Evolutionary conservation across 2,329 filamentous ascomycete genomes (phyloP).

Genomic region (Penicillium brevicompactum): DNA sequence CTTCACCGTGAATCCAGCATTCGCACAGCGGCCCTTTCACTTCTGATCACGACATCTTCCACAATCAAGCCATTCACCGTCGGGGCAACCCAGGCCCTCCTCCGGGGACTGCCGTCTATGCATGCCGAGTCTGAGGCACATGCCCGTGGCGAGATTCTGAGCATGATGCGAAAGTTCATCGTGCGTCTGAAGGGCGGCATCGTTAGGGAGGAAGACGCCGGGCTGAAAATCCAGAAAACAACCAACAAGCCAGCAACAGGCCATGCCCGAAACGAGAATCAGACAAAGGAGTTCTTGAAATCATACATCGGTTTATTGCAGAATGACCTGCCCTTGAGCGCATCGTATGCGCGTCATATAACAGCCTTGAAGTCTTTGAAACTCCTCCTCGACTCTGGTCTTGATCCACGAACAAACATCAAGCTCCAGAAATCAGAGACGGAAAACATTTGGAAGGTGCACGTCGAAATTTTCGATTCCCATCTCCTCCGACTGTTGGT

Average conservation of each 20-base stretch:
- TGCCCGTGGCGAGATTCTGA: conserved; percentile 77
- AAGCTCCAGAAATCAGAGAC: conserved; percentile 51
- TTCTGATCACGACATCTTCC: conserved; percentile 75
- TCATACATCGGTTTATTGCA: conserved; percentile 76
- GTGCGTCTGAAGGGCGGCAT: conserved; percentile 72
- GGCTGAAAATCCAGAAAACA: conserved; percentile 24
- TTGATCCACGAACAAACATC: conserved; percentile 54
- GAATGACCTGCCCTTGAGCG: conserved; percentile 73
- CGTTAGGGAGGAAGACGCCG: conserved; percentile 32
- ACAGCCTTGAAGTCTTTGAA: conserved; percentile 72
- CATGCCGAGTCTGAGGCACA: conserved; percentile 86
- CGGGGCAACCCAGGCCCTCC: conserved; percentile 64
- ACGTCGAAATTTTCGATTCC: conserved; percentile 46
- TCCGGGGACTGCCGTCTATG: conserved; percentile 67
- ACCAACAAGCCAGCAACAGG: conserved; percentile 17
- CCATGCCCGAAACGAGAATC: conserved; percentile 55
- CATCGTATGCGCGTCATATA: conserved; percentile 88
- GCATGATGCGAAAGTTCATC: conserved; percentile 73
- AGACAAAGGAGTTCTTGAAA: conserved; percentile 59
- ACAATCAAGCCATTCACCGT: conserved; percentile 72
- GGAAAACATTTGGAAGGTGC: conserved; percentile 54
- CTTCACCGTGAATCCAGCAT: conserved; percentile 62
- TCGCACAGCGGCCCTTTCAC: conserved; percentile 76
- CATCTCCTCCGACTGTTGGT: conserved; percentile 60
- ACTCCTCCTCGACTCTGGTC: conserved; percentile 68